Evolutionary conservation across 331 rosid species (phyloP), one percentile per base, ranked within the genome.

Genomic region (Spiraea crenata): DNA sequence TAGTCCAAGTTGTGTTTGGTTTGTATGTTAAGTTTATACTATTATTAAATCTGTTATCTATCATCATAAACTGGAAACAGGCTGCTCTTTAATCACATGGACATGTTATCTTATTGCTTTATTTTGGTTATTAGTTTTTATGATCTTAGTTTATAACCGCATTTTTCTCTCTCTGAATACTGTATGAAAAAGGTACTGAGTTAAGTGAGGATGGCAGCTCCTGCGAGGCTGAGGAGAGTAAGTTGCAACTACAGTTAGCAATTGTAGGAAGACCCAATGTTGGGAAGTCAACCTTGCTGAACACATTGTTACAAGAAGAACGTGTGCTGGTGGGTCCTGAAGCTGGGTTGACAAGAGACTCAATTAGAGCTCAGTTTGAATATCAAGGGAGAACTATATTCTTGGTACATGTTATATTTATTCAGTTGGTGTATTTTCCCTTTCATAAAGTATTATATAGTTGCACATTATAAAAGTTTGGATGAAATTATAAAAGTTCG

Each of bases 311-410:
- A 79, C 97, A 91, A 81, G 90, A 92, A 80, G 88, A 93, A 12
- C 99, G 99, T 11, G 99, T 91, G 74, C 82, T 93, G 79, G 97
- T 91, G 79, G 97, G 99, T 44, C 97, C 99, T 12, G 99, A 93
- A 85, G 92, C 96, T 77, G 99, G 99, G 75, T 76, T 93, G 63
- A 93, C 99, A 50, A 84, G 99, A 83, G 99, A 93, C 81, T 88
- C 99, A 54, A 79, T 93, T 81, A 88, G 99, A 87, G 93, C 95
- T 52, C 85, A 89, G 70, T 93, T 91, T 80, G 85, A 93, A 69
- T 93, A 80, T 84, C 85, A 93, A 77, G 99, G 91, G 73, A 91
- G 99, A 81, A 91, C 90, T 12, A 62, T 93, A 77, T 87, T 77
- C 81, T 81, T 93, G 87, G 98, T 87, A 70, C 74, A 65, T 67